Conservation (phyloP, 129 eudicot genomes). For the Pseudognaphalium luteoalbum region DNA sequence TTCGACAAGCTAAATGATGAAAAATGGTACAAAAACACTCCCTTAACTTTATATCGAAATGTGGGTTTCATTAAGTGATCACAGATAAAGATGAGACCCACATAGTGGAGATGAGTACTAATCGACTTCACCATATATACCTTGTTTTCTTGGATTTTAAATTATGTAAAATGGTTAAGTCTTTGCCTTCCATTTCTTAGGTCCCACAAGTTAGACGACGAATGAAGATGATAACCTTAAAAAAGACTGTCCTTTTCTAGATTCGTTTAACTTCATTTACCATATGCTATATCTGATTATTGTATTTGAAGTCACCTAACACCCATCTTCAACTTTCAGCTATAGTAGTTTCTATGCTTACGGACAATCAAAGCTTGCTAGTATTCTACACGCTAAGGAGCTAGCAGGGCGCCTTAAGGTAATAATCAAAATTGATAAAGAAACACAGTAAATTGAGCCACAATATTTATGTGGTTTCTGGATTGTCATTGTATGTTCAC, state of each 20-base stretch:
- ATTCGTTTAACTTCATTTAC: neutral
- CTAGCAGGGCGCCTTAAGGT: conserved; percentile 43
- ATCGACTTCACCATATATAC: neutral
- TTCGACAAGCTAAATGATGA: conserved; percentile 81
- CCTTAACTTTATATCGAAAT: neutral
- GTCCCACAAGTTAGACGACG: neutral
- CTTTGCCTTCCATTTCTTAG: neutral
- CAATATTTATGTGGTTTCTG: neutral
- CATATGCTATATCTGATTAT: neutral
- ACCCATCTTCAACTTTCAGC: neutral
- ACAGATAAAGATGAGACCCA: neutral
- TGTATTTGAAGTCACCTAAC: neutral
- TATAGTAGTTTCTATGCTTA: conserved; percentile 19
- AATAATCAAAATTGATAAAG: neutral
- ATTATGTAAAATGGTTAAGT: neutral
- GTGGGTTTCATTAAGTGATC: neutral
- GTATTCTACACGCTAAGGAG: conserved; percentile 41
- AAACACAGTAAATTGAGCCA: neutral
- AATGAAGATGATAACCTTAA: neutral
- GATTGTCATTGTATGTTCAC: no score
- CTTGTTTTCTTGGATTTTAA: neutral
- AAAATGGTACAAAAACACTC: conserved; percentile 45
- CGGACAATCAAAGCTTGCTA: conserved; percentile 49
- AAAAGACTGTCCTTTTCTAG: neutral
- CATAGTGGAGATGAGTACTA: neutral